A percentile compares a stretch with the other conserved stretches of the same genome.
Conservation (phyloP, 805 yeast species). For the Teunomyces gatunensis region DNA sequence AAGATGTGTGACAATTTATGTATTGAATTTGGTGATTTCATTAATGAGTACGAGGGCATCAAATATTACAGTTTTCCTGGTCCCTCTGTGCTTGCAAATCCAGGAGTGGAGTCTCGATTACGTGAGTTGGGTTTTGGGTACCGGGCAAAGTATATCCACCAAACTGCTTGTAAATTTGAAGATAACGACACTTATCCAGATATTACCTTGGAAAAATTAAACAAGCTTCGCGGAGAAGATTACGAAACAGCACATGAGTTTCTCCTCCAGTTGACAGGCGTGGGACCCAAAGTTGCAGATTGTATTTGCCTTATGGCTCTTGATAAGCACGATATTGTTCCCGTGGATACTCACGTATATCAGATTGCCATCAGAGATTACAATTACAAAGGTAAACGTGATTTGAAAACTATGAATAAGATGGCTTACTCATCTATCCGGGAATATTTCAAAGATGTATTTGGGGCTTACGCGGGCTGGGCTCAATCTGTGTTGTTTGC, state of each 20-base stretch:
- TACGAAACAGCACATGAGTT: slow-evolving; percentile 56
- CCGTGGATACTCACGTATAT: slow-evolving; percentile 93
- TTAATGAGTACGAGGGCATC: slow-evolving; percentile 53
- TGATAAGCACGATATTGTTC: slow-evolving; percentile 83
- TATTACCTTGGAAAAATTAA: slow-evolving; percentile 34
- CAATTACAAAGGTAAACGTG: slow-evolving; percentile 48
- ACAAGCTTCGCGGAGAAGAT: slow-evolving; percentile 41
- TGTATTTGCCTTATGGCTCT: slow-evolving; percentile 92
- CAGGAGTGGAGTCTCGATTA: slow-evolving; percentile 40
- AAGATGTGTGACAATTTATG: slow-evolving; percentile 87
- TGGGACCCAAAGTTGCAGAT: slow-evolving; percentile 98
- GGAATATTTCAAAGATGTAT: slow-evolving; percentile 55
- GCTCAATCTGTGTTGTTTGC: slow-evolving; percentile 94
- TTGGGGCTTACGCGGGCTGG: slow-evolving; percentile 98
- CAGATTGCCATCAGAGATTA: slow-evolving; percentile 86
- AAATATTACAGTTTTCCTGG: slow-evolving; percentile 73
- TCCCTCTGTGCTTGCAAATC: slow-evolving; percentile 46
- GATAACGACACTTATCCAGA: slow-evolving; percentile 36
- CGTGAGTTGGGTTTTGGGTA: slow-evolving; percentile 76
- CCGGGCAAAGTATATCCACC: slow-evolving; percentile 81
- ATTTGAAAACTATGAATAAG: slow-evolving; percentile 45
- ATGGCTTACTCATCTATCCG: slow-evolving; percentile 57
- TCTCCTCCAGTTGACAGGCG: slow-evolving; percentile 72
- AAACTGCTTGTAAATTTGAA: slow-evolving; percentile 62
- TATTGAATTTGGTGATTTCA: slow-evolving; percentile 58